A percentile compares a stretch with the other conserved stretches of the same genome.
Conservation (phyloP, 1,284 basidiomycete species). For the Puccinia triticina region DNA sequence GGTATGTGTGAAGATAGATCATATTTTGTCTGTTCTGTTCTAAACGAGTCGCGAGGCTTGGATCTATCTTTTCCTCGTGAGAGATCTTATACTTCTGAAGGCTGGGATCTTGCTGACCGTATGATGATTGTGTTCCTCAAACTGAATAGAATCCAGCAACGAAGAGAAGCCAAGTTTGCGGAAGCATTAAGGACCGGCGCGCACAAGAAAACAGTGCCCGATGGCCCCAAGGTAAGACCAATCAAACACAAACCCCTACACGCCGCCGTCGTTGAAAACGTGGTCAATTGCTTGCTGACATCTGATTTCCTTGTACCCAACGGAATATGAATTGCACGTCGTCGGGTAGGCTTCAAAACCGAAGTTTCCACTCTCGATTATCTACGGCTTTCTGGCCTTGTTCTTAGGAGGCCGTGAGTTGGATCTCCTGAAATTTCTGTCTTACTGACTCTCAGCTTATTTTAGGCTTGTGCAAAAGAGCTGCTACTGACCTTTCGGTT, state of each 20-base stretch:
- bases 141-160: conserved; percentile 27
- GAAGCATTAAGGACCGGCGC: conserved; percentile 10
- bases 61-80: not conserved
- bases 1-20: not conserved
- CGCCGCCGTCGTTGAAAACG: too few relatives aligned
- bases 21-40: not conserved
- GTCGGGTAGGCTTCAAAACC: conserved; percentile 3
- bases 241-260: too few relatives aligned
- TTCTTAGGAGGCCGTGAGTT: conserved; percentile 34
- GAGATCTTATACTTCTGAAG: too few relatives aligned
- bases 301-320: not conserved
- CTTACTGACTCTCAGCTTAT: too few relatives aligned
- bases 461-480: too few relatives aligned
- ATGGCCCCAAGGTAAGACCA: not conserved
- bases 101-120: not conserved
- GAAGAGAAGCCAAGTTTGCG: conserved; percentile 36
- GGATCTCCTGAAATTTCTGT: not conserved
- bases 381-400: conserved; percentile 30
- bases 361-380: conserved; percentile 7
- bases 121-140: not conserved
- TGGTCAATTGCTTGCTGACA: too few relatives aligned
- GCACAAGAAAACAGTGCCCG: not conserved
- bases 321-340: not conserved
- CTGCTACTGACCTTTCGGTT: not conserved
- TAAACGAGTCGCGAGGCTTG: not conserved